phyloP scores from a whole-genome alignment of 1,284 basidiomycete genomes.

The Xanthoconium separans region DNA sequence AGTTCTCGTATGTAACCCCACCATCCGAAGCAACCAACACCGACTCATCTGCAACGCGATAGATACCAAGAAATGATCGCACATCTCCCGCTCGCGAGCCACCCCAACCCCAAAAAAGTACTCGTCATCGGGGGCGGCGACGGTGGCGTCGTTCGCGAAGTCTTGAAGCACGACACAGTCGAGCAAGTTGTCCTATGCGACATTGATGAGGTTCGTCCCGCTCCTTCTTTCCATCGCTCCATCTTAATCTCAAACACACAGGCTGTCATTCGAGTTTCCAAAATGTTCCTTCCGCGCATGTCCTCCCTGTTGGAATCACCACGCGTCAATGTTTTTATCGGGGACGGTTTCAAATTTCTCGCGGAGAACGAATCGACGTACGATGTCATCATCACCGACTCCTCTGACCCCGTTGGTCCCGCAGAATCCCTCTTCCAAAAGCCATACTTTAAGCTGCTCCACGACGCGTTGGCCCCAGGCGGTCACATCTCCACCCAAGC shows the following conservation, averaged over 20 bases:
- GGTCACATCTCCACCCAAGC: slow-evolving; percentile 97
- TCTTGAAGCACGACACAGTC: slow-evolving; percentile 91
- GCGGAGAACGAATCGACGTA: slow-evolving; percentile 87
- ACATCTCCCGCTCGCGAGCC: slow-evolving; percentile 91
- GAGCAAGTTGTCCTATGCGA: slow-evolving; percentile 95
- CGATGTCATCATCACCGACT: slow-evolving; percentile 99
- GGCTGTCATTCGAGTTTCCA: slow-evolving; percentile 96
- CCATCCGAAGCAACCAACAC: background rate
- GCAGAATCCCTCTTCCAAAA: slow-evolving; percentile 95
- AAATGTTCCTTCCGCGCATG: slow-evolving; percentile 94
- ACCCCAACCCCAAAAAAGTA: slow-evolving; percentile 95
- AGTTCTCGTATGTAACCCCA: slow-evolving; percentile 82
- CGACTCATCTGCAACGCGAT: background rate
- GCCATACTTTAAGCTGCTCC: slow-evolving; percentile 94
- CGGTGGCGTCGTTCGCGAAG: slow-evolving; percentile 95
- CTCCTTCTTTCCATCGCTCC: background rate
- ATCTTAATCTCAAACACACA: slow-evolving; percentile 29
- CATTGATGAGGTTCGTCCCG: slow-evolving; percentile 82
- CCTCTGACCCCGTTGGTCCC: slow-evolving; percentile 97
- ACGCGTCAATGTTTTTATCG: slow-evolving; percentile 87
- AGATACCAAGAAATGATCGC: slow-evolving; percentile 99
- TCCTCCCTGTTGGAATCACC: slow-evolving; percentile 81
- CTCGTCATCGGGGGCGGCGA: slow-evolving; percentile 97
- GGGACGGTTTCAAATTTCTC: slow-evolving; percentile 98
- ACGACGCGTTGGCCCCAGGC: slow-evolving; percentile 86